Evolutionary conservation across 345 rosid species (phyloP).

Genomic region (Alliaria petiolata): DNA sequence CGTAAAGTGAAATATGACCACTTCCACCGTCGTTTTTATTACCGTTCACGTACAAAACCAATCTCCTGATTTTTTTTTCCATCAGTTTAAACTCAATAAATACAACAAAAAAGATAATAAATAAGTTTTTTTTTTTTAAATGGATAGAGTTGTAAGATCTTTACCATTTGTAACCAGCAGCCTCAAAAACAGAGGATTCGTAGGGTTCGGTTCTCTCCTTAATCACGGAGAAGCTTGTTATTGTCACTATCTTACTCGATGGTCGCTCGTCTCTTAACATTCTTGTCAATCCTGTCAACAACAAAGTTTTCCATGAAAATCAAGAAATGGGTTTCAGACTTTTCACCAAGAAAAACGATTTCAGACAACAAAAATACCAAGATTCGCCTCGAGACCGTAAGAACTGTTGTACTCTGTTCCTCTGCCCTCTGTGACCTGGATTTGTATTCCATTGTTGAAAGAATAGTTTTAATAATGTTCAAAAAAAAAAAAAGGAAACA

Average conservation of each 20-base stretch:
- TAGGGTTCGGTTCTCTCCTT: slow-evolving; percentile 12
- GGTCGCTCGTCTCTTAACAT: slow-evolving; percentile 23
- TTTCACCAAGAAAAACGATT: not conserved
- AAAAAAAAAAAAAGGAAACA: too few species aligned
- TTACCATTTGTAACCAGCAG: slow-evolving; percentile 39
- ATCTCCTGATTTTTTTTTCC: slow-evolving; percentile 17
- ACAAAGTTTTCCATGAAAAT: not conserved
- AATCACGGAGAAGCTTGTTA: slow-evolving; percentile 29
- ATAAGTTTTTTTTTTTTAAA: too few species aligned
- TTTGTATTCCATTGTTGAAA: not conserved
- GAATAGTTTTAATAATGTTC: not conserved
- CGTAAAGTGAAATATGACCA: slow-evolving; percentile 30
- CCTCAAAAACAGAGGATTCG: slow-evolving; percentile 37
- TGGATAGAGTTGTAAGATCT: not conserved
- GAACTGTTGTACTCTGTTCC: slow-evolving; percentile 7
- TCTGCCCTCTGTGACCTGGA: slow-evolving; percentile 12
- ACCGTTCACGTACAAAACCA: slow-evolving; percentile 36
- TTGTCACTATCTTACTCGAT: slow-evolving; percentile 30
- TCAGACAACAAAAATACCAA: slow-evolving; percentile 13
- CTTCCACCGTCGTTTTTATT: slow-evolving; percentile 19
- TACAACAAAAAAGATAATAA: not conserved
- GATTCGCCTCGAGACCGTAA: slow-evolving; percentile 1
- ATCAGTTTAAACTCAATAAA: too few species aligned
- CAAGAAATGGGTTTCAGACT: not conserved
- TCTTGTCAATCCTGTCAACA: slow-evolving; percentile 16